Conservation (phyloP, 179 eudicot genomes). For the Amaranthus tricolor region DNA sequence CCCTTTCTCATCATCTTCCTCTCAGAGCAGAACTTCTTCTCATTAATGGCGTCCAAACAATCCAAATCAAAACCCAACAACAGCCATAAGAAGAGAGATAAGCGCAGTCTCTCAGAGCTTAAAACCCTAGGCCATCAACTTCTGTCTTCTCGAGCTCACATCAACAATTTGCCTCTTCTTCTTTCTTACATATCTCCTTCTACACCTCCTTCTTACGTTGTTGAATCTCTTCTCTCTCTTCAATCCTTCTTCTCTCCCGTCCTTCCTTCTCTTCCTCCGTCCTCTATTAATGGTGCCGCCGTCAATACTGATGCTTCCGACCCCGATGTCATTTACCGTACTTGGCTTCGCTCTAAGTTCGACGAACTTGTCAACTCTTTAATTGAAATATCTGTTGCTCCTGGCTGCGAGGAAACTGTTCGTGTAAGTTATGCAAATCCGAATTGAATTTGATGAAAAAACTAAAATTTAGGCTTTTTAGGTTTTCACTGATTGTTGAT, state of each 20-base stretch:
- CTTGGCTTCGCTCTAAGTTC: conserved; percentile 84
- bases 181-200: conserved; percentile 51
- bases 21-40: neutral
- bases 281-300: conserved; percentile 24
- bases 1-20: neutral
- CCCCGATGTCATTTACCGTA: conserved; percentile 59
- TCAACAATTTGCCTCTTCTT: conserved; percentile 74
- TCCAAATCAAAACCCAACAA: conserved; percentile 6
- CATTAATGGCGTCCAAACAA: conserved; percentile 39
- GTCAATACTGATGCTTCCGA: conserved; percentile 25
- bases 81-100: conserved; percentile 33
- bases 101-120: conserved; percentile 41
- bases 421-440: conserved; percentile 32
- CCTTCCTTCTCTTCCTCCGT: conserved; percentile 52
- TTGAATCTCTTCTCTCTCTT: conserved; percentile 74
- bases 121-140: conserved; percentile 64
- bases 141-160: conserved; percentile 59
- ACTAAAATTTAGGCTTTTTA: neutral
- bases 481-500: neutral
- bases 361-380: conserved; percentile 58
- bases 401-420: conserved; percentile 46
- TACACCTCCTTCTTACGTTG: conserved; percentile 50
- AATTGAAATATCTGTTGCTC: conserved; percentile 40
- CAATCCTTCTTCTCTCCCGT: conserved; percentile 76
- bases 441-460: neutral